Evolutionary conservation across 2,329 filamentous ascomycete species (phyloP).

Genomic region (Exserohilum turcica): DNA sequence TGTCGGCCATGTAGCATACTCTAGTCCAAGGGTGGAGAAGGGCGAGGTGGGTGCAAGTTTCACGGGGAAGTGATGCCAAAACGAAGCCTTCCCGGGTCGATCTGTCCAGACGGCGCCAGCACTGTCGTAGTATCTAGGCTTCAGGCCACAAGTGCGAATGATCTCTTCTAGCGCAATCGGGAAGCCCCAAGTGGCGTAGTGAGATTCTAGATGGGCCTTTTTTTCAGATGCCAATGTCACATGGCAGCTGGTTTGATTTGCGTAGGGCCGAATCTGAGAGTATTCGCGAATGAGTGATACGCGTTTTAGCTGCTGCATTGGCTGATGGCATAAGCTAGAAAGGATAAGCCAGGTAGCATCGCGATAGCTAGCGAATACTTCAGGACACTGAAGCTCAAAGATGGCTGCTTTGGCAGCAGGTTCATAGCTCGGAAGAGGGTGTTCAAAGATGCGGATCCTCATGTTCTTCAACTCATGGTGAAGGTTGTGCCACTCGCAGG

Average conservation of each 20-base stretch:
- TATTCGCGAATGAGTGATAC: conserved; percentile 41
- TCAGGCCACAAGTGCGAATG: conserved; percentile 54
- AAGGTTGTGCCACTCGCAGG: conserved; percentile 55
- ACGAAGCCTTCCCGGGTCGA: conserved; percentile 41
- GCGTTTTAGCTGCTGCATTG: conserved; percentile 2
- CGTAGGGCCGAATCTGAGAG: conserved; percentile 36
- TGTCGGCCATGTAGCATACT: conserved; percentile 47
- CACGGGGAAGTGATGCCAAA: conserved; percentile 55
- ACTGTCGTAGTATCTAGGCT: conserved; percentile 56
- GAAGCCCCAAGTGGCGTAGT: conserved; percentile 54
- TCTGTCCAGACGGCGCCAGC: conserved; percentile 48
- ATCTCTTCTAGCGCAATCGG: conserved; percentile 52
- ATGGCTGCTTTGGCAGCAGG: conserved; percentile 52
- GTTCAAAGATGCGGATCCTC: conserved; percentile 56
- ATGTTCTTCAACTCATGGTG: conserved; percentile 47
- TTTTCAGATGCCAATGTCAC: conserved; percentile 53
- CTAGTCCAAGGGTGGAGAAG: conserved; percentile 16
- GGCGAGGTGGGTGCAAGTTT: conserved; percentile 48
- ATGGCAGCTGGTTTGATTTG: conserved; percentile 2
- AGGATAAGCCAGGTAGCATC: conserved; percentile 59
- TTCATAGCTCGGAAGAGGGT: conserved; percentile 52
- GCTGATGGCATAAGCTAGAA: conserved; percentile 37
- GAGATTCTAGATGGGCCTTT: conserved; percentile 56
- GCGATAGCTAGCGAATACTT: conserved; percentile 56
- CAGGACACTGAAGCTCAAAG: conserved; percentile 59